Evolutionary conservation across 306 rosid genomes (phyloP), one percentile per base, ranked within the genome.

Genomic region (Vigna hirtella): DNA sequence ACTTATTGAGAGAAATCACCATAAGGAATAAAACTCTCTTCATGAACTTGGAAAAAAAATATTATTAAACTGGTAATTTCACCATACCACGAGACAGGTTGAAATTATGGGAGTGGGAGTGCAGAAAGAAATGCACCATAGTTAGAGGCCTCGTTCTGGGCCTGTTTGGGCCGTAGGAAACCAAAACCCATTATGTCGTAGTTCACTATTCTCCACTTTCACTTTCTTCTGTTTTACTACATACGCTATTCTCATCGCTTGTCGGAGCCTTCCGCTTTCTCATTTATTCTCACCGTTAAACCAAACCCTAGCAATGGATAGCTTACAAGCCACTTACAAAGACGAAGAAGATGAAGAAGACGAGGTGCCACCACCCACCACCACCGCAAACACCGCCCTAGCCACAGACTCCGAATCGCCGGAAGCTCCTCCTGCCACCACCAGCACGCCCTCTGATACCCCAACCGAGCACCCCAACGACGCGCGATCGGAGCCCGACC

Each of bases 261-360:
- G 22, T 48, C 74, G 61, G 74, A 72, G 58, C 17, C 28, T 26
- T 45, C 15, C 15, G 9, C 15, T 55, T 4, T 36, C 51, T 40
- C 18, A 78, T 59, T 61, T 63, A 28, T 7, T 11, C 73, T 52
- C 56, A 14, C 47, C 62, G 70, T 62, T 36, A n/a, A 14, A 55
- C 51, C 26, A 70, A 48, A 64, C 70, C 81, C 82, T 53, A 68
- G 48, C 79, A 49, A 94, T 94, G 97, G 97, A 90, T 69, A 85
- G 89, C 43, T 88, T 88, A 24, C 96, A 82, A 77, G 89, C 97
- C 53, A 87, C 83, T 9, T 88, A 89, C 90, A 85, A 78, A 85
- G 96, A 94, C 77, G 98, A 91, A 58, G 97, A 91, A 66, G 96
- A 91, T 9, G 97, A 90, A 55, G 97, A 86, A 30, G 89, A 88